Evolutionary conservation across 1,284 basidiomycete genomes (phyloP).

Genomic region (Pholiota adiposa): DNA sequence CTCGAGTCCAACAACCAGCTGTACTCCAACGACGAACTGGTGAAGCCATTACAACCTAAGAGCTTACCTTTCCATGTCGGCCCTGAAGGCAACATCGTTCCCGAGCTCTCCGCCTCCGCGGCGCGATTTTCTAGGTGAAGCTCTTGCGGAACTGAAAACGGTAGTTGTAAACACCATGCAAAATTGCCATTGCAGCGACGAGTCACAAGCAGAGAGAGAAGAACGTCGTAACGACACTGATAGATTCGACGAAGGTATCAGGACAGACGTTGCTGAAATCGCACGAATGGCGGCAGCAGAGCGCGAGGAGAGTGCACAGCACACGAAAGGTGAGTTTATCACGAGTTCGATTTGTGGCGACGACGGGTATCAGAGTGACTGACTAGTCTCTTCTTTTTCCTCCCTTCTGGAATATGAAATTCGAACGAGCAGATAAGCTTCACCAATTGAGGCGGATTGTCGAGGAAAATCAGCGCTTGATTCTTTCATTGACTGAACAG

Average conservation of each 20-base stretch:
- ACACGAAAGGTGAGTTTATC: neutral
- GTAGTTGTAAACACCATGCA: neutral
- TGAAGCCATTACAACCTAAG: neutral
- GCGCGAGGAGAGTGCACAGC: neutral
- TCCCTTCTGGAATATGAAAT: neutral
- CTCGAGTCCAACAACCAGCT: neutral
- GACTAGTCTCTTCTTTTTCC: neutral
- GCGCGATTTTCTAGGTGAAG: neutral
- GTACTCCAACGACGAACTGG: too few relatives aligned
- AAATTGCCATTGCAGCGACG: neutral
- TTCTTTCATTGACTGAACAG: neutral
- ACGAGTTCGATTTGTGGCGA: neutral
- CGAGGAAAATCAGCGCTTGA: slow-evolving; percentile 8
- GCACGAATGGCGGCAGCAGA: neutral
- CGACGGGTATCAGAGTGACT: neutral
- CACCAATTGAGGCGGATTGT: neutral
- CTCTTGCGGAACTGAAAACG: neutral
- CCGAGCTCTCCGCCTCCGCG: neutral
- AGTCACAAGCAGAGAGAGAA: neutral
- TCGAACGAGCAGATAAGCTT: neutral
- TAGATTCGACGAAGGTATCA: neutral
- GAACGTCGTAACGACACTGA: neutral
- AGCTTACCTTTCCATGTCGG: neutral
- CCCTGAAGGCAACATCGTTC: neutral
- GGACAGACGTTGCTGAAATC: neutral